Base-by-base conservation (phyloP, 1,284 basidiomycete species). In the Ustilago cynodontis region DNA sequence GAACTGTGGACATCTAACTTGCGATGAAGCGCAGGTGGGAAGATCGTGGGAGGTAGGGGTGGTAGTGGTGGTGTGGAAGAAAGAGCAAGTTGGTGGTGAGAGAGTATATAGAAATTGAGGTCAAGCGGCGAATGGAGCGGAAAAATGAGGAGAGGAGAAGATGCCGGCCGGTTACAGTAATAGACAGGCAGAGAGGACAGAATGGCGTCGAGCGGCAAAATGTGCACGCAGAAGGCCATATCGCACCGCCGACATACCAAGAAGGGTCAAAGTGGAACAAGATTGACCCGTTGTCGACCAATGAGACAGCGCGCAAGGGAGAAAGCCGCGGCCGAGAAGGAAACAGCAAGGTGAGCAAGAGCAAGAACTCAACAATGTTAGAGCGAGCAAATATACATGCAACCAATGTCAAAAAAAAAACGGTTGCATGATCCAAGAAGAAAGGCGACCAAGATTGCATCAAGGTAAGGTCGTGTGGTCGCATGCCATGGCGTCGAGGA, bases 1-100 rank as follows among this genome's bases (percentile, higher is more conserved):
- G 72, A 54, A 60, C 72, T 47, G 67, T 55, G 31, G 67, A 75
- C 72, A 75, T 75, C 72, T 75, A 43, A 75, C 72, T 70, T 50
- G 67, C 14, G 56, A 24, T 35, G 41, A 26, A 24, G 29, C 29
- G 24, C 18, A 37, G 26, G 14, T 24, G 28, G 8, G 28, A 24
- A 13, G 33, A 26, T 55, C 43, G 35, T 62, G 51, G 26, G 13
- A 18, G 20, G 31, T 29, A 33, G 31, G 6, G 31, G 31, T 18
- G 37, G 18, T 26, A 10, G 22, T 35, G 47, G 39, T 37, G 29
- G 18, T 20, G 52, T 18, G 29, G 43, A 50, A 14, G 20, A n/a
- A 29, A 49, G 6, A 33, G 31, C 20, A 26, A 35, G 29, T 22
- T 28, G 54, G 26, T 28, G 66, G 37, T 31, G 56, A 43, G 20